These are phyloP conservation scores for Lippia alba DNA, from an alignment of 305 asterid genomes.

Conservation along the genomic window DNA sequence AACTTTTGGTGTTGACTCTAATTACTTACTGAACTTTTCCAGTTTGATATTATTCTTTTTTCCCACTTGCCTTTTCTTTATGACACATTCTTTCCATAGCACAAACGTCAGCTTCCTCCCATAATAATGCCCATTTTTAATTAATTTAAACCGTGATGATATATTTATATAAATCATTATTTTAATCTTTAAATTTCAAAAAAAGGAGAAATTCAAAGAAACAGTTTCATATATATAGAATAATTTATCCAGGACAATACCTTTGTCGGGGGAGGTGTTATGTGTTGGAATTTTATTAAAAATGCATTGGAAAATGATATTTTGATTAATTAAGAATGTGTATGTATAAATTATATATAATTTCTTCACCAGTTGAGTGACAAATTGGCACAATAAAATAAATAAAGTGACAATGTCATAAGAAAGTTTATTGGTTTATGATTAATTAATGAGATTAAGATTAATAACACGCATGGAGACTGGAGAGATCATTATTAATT, in stretches of 20 bases:
- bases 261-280: slow-evolving; percentile 22
- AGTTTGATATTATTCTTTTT: background rate
- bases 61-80: background rate
- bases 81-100: background rate
- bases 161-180: too few species aligned
- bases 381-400: background rate
- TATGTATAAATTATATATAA: background rate
- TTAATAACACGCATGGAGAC: slow-evolving; percentile 13
- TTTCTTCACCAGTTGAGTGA: slow-evolving; percentile 15
- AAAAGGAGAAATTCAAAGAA: too few species aligned
- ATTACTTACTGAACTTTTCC: background rate
- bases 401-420: slow-evolving; percentile 19
- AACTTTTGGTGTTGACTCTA: background rate
- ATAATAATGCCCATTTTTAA: slow-evolving; percentile 1
- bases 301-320: slow-evolving; percentile 1
- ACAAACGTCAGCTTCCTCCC: slow-evolving; percentile 21
- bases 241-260: slow-evolving; percentile 7
- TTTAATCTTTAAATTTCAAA: too few species aligned
- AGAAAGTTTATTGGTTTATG: background rate
- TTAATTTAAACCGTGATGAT: background rate
- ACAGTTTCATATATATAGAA: background rate
- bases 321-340: background rate
- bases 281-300: background rate
- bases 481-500: background rate
- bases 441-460: background rate